Conservation (phyloP, 768 basidiomycete species). For the Gloeophyllum trabeum region DNA sequence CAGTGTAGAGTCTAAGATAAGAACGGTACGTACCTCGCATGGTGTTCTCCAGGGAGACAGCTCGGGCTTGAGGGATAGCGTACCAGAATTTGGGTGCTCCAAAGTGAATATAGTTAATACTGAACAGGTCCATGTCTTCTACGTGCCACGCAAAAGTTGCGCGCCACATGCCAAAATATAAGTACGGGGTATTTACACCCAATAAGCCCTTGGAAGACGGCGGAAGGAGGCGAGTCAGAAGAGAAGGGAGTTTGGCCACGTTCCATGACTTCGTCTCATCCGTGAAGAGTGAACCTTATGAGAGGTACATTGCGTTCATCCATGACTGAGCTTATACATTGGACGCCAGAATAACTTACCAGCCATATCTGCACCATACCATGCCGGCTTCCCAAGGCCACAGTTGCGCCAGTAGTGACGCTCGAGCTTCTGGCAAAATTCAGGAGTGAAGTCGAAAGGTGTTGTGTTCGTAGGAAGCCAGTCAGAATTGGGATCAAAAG, state of each 20-base stretch:
- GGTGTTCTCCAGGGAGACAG: slow-evolving; percentile 72
- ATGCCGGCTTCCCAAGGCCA: slow-evolving; percentile 80
- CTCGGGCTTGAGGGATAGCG: slow-evolving; percentile 81
- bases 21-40: slow-evolving; percentile 58
- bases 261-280: slow-evolving; percentile 83
- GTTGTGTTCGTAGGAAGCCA: slow-evolving; percentile 77
- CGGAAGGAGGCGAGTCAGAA: slow-evolving; percentile 72
- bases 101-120: slow-evolving; percentile 98
- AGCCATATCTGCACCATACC: slow-evolving; percentile 96
- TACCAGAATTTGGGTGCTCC: slow-evolving; percentile 98
- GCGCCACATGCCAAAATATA: slow-evolving; percentile 99
- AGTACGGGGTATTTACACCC: slow-evolving; percentile 94
- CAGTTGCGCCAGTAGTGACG: slow-evolving; percentile 88
- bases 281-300: slow-evolving; percentile 55
- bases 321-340: too few species aligned
- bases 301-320: too few species aligned
- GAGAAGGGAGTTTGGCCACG: slow-evolving; percentile 82
- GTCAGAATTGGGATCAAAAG: slow-evolving; percentile 59
- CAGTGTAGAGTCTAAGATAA: neutral
- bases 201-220: slow-evolving; percentile 62
- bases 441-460: slow-evolving; percentile 71
- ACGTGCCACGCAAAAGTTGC: slow-evolving; percentile 99
- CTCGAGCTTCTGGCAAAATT: slow-evolving; percentile 82
- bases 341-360: slow-evolving; percentile 33
- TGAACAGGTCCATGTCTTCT: slow-evolving; percentile 98